Evolutionary conservation across 2,329 filamentous ascomycete genomes (phyloP).

Genomic region (Erysiphe pulchra): DNA sequence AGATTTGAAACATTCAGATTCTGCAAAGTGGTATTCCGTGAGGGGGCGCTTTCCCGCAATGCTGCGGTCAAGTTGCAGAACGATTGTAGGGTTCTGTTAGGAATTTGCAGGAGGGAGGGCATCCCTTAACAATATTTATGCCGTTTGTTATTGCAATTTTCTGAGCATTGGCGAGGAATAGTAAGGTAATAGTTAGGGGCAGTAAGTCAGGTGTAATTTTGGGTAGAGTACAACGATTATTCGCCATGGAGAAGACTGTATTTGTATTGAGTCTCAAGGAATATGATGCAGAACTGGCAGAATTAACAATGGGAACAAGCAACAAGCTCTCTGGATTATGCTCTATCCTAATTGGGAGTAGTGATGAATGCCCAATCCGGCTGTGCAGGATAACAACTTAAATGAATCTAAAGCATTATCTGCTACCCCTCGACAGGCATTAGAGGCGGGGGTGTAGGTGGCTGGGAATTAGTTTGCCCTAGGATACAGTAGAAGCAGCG

Average conservation of each 20-base stretch:
- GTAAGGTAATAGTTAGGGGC: conserved; percentile 11
- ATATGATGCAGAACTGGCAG: conserved; percentile 4
- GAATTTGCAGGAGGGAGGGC: conserved; percentile 5
- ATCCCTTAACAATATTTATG: conserved; percentile 13
- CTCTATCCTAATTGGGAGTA: conserved; percentile 5
- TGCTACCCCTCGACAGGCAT: neutral
- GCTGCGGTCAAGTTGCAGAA: conserved; percentile 6
- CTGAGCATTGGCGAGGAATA: conserved; percentile 11
- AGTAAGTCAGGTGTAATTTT: conserved; percentile 16
- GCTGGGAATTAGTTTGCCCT: neutral
- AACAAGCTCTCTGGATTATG: conserved; percentile 7
- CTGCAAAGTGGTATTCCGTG: conserved; percentile 1
- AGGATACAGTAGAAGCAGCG: conserved; percentile 1
- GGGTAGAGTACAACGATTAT: conserved; percentile 22
- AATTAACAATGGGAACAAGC: conserved; percentile 2
- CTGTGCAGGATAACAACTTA: neutral
- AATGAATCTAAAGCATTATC: conserved; percentile 2
- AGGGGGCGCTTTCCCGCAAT: conserved; percentile 8
- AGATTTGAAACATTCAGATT: neutral
- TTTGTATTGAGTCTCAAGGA: conserved; percentile 14
- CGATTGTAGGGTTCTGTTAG: conserved; percentile 4
- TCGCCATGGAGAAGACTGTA: conserved; percentile 23
- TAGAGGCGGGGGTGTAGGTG: neutral
- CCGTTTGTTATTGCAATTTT: conserved; percentile 11
- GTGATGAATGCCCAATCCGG: conserved; percentile 5